Evolutionary conservation across 176 grass and related monocot species (phyloP).

Genomic region (Aegilops speltoides): DNA sequence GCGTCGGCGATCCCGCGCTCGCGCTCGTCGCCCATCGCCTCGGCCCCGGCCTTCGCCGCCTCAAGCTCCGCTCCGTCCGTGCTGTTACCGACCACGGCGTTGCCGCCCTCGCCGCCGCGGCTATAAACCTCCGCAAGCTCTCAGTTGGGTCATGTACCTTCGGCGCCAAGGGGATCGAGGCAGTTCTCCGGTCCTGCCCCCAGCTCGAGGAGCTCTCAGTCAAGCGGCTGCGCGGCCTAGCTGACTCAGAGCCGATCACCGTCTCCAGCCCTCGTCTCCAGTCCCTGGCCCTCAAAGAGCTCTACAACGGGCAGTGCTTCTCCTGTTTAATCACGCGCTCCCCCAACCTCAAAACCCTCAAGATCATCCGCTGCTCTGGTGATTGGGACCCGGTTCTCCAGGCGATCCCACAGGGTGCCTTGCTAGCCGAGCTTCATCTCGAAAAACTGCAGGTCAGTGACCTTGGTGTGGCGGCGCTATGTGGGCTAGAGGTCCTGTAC

Average conservation of each 20-base stretch:
- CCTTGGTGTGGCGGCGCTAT: constrained; percentile 51
- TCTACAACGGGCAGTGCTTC: constrained; percentile 92
- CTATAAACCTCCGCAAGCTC: constrained; percentile 59
- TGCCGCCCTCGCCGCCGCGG: constrained; percentile 40
- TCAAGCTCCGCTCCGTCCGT: constrained; percentile 64
- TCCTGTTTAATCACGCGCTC: constrained; percentile 52
- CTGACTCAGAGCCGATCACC: constrained; percentile 32
- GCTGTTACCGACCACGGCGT: constrained; percentile 65
- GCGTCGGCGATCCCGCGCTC: constrained; percentile 54
- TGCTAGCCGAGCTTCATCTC: constrained; percentile 72
- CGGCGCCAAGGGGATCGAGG: constrained; percentile 51
- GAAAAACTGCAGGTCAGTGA: constrained; percentile 98
- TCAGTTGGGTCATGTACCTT: constrained; percentile 60
- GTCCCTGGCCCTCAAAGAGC: constrained; percentile 85
- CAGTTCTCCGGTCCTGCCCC: constrained; percentile 49
- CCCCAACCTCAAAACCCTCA: constrained; percentile 62
- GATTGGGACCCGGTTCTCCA: constrained; percentile 77
- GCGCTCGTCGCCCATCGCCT: constrained; percentile 41
- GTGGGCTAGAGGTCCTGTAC: constrained; percentile 66
- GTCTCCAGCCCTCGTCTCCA: constrained; percentile 33
- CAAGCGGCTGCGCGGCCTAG: constrained; percentile 70
- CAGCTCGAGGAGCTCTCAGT: constrained; percentile 76
- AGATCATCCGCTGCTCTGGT: constrained; percentile 75
- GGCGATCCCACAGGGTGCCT: constrained; percentile 38
- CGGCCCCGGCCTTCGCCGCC: constrained; percentile 50